phyloP scores from a whole-genome alignment of 129 eudicot genomes.

The Kitagawia praeruptora region DNA sequence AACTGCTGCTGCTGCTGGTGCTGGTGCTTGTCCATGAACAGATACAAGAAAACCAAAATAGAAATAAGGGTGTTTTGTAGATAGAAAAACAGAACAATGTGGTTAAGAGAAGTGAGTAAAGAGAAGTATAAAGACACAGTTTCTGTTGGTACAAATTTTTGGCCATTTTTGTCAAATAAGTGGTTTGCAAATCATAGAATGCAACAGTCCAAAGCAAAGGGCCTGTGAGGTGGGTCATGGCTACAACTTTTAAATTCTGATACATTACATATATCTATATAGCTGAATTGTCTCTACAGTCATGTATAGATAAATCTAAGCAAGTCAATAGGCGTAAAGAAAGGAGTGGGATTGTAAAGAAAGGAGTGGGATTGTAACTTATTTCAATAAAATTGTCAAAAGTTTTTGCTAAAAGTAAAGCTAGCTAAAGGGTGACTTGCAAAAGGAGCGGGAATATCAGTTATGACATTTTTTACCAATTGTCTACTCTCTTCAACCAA shows the following conservation, averaged over 20 bases:
- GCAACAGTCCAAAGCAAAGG: slow-evolving; percentile 61
- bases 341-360: slow-evolving; percentile 25
- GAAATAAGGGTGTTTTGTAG: slow-evolving; percentile 28
- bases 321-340: slow-evolving; percentile 35
- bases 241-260: slow-evolving; percentile 9
- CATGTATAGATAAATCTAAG: slow-evolving; percentile 20
- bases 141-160: slow-evolving; percentile 26
- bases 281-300: slow-evolving; percentile 5
- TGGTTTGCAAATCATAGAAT: slow-evolving; percentile 43
- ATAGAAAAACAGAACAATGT: slow-evolving; percentile 36
- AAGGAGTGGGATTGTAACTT: slow-evolving; percentile 28
- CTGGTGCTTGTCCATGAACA: slow-evolving; percentile 65
- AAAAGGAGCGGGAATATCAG: slow-evolving; percentile 1
- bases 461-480: slow-evolving; percentile 20
- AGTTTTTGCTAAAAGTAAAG: background rate
- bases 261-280: background rate
- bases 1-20: slow-evolving; percentile 31
- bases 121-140: slow-evolving; percentile 40
- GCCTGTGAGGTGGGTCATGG: slow-evolving; percentile 64
- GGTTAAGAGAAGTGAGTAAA: slow-evolving; percentile 43
- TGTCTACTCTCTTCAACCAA: slow-evolving; percentile 15
- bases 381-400: slow-evolving; percentile 26
- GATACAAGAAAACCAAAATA: slow-evolving; percentile 24
- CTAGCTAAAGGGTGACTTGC: background rate
- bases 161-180: slow-evolving; percentile 59